Evolutionary conservation across 2,329 filamentous ascomycete species (phyloP), one percentile per base, ranked within the genome.

Genomic region (Neofusicoccum parvum): DNA sequence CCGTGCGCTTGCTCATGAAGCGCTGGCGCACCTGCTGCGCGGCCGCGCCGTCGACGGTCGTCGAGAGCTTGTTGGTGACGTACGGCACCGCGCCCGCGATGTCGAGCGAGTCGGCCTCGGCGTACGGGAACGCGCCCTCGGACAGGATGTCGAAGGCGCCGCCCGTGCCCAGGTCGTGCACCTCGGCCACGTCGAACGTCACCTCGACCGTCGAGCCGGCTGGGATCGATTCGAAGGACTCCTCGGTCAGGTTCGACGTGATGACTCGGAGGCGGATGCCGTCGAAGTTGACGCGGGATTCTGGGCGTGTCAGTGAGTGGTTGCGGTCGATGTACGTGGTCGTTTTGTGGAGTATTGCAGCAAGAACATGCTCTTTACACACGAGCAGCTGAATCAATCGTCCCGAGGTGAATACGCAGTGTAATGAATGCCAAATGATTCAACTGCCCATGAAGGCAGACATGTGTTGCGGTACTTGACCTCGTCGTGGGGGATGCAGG

Each of bases 81-180:
- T 85, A 90, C 9, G 82, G 74, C 3, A 90, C 74, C 51, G 81
- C 82, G 11, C 85, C 87, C 10, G 82, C 75, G 48, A 91, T 81
- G 43, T 82, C 78, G 58, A 80, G 86, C 17, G 80, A 82, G 70
- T 82, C 79, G 50, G 78, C 78, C 17, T 81, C 79, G 43, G 87
- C 85, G 65, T 83, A 84, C 7, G 86, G 83, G 49, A 90, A 80
- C 10, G 81, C 80, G 3, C 89, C 89, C 5, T 78, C 77, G 6
- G 87, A 81, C 63, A 82, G 80, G 56, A 91, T 75, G 63, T 83
- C 83, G 72, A 87, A 87, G 59, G 79, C 78, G 66, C 87, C 88
- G 41, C 80, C 80, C 3, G 14, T 6, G n/a, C 73, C 68, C 20
- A 85, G 79, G 68, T 86, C 82, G 73, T 88, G 85, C 2, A 84